Percentiles rank a stretch among this genome's conserved stretches.
phyloP scores from a whole-genome alignment of 129 eudicot genomes.

The Erigeron canadensis region DNA sequence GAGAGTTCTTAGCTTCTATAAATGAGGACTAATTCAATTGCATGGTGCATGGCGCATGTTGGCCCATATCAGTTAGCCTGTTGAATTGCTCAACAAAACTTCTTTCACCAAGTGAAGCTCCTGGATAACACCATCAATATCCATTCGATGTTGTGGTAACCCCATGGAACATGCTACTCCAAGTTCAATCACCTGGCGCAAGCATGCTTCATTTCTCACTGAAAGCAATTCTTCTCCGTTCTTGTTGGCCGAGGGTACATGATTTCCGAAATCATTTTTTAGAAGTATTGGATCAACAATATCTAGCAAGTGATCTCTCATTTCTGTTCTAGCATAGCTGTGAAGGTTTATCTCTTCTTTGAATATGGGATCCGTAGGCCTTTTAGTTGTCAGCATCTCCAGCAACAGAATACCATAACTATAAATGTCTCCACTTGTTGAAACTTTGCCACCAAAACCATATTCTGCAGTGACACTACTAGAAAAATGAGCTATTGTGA shows the following conservation, averaged over 20 bases:
- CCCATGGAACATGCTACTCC: slow-evolving; percentile 39
- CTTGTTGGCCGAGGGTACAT: not conserved
- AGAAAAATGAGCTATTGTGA: too few relatives aligned
- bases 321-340: slow-evolving; percentile 18
- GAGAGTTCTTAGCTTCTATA: too few relatives aligned
- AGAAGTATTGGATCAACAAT: slow-evolving; percentile 35
- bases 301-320: slow-evolving; percentile 17
- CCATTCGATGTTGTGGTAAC: slow-evolving; percentile 34
- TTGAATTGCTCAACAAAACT: slow-evolving; percentile 2
- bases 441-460: slow-evolving; percentile 32
- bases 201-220: not conserved
- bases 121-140: slow-evolving; percentile 9
- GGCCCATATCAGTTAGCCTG: not conserved
- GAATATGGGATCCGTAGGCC: slow-evolving; percentile 30
- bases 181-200: slow-evolving; percentile 19
- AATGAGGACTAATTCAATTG: too few relatives aligned
- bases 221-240: not conserved
- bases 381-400: slow-evolving; percentile 36
- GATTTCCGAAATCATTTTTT: not conserved
- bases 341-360: slow-evolving; percentile 36
- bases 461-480: slow-evolving; percentile 29
- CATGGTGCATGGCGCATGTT: too few relatives aligned
- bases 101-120: slow-evolving; percentile 25
- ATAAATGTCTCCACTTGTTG: slow-evolving; percentile 36
- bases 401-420: slow-evolving; percentile 43